These are phyloP conservation scores for Podospora sp. DNA, from an alignment of 495 filamentous ascomycete genomes.

Conservation along the genomic window DNA sequence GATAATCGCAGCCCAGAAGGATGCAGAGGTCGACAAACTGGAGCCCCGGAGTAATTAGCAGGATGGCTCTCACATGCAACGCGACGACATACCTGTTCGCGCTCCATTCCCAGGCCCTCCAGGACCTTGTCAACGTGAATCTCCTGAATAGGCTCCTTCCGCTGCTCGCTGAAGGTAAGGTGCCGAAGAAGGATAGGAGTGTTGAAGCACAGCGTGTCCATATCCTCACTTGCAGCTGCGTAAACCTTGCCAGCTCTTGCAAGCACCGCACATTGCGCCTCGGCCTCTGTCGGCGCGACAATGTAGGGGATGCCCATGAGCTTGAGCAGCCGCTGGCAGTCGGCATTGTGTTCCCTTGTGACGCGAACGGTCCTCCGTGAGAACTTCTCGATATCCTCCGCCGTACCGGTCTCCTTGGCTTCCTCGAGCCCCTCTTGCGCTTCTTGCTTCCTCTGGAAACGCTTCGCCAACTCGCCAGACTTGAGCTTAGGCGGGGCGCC, in stretches of 20 bases:
- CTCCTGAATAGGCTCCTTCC: slow-evolving; percentile 97
- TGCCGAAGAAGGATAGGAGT: slow-evolving; percentile 88
- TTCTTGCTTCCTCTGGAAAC: slow-evolving; percentile 86
- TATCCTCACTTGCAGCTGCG: slow-evolving; percentile 95
- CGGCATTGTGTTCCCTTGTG: slow-evolving; percentile 93
- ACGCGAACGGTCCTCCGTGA: slow-evolving; percentile 91
- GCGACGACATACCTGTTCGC: slow-evolving; percentile 62
- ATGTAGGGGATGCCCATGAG: slow-evolving; percentile 97
- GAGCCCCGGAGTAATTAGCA: neutral
- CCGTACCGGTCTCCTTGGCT: slow-evolving; percentile 95
- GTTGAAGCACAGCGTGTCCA: slow-evolving; percentile 98
- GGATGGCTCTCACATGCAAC: neutral
- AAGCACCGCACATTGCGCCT: slow-evolving; percentile 92
- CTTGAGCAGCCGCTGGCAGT: slow-evolving; percentile 86
- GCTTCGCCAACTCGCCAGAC: slow-evolving; percentile 91
- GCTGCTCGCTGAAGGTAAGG: slow-evolving; percentile 93
- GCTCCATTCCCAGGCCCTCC: slow-evolving; percentile 83
- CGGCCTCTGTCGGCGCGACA: slow-evolving; percentile 92
- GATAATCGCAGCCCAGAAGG: slow-evolving; percentile 95
- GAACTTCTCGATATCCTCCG: slow-evolving; percentile 97
- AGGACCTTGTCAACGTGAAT: slow-evolving; percentile 84
- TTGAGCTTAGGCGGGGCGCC: slow-evolving; percentile 96
- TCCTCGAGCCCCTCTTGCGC: slow-evolving; percentile 87
- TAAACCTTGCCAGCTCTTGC: slow-evolving; percentile 94
- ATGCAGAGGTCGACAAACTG: slow-evolving; percentile 98